These are phyloP conservation scores for Xylaria sp. DNA, from an alignment of 2,329 filamentous ascomycete genomes.

Conservation along the genomic window DNA sequence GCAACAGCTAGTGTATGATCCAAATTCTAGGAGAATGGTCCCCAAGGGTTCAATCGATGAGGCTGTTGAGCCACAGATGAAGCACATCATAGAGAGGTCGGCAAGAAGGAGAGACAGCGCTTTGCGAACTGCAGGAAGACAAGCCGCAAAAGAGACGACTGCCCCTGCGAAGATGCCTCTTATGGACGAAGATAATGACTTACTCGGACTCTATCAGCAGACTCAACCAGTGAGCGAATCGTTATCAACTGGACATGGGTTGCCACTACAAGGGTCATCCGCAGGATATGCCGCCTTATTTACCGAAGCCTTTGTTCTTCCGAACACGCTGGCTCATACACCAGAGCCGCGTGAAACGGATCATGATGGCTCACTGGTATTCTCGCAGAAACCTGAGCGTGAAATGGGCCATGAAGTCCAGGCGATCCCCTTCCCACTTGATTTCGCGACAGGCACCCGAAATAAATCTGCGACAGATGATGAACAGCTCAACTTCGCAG, in stretches of 20 bases:
- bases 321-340: background rate
- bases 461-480: constrained; percentile 42
- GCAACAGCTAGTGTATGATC: constrained; percentile 51
- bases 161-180: constrained; percentile 46
- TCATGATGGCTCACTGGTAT: background rate
- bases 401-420: constrained; percentile 3
- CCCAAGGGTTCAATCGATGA: constrained; percentile 36
- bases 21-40: constrained; percentile 61
- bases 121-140: constrained; percentile 38
- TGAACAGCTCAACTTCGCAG: constrained; percentile 20
- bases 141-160: constrained; percentile 49
- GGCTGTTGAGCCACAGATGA: constrained; percentile 37
- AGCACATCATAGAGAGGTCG: constrained; percentile 37
- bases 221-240: constrained; percentile 13
- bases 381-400: background rate
- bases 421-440: constrained; percentile 31
- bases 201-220: constrained; percentile 14
- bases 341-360: constrained; percentile 1
- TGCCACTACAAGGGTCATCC: background rate
- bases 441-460: constrained; percentile 38
- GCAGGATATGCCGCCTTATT: background rate
- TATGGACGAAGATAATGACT: constrained; percentile 33
- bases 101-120: constrained; percentile 36
- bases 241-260: background rate
- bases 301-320: background rate